These are phyloP conservation scores for Zea luxurians DNA, from an alignment of 176 grass and related monocot species.

Conservation along the genomic window DNA sequence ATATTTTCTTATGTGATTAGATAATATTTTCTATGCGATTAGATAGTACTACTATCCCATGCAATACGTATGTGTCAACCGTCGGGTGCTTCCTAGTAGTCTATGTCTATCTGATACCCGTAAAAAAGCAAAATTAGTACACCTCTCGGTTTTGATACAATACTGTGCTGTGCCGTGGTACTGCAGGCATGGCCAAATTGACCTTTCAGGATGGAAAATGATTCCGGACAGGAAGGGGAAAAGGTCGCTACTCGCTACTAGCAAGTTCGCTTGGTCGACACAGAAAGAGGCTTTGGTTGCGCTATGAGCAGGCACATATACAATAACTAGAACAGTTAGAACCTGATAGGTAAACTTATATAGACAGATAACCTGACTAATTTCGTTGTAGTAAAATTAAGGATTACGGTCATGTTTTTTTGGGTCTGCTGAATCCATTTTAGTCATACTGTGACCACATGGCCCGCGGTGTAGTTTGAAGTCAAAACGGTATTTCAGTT, in stretches of 20 bases:
- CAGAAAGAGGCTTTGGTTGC: background rate
- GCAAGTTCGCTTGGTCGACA: constrained; percentile 7
- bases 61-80: constrained; percentile 42
- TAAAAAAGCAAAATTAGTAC: constrained; percentile 30
- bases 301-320: background rate
- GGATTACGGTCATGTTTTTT: background rate
- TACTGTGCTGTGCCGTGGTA: constrained; percentile 25
- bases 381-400: background rate
- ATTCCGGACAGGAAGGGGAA: background rate
- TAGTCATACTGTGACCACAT: background rate
- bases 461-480: background rate
- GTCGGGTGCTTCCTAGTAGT: constrained; percentile 1
- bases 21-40: background rate
- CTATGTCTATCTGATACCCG: background rate
- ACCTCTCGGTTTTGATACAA: constrained; percentile 44
- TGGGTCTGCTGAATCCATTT: constrained; percentile 24
- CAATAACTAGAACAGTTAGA: background rate
- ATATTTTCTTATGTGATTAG: background rate
- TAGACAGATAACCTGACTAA: no score
- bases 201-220: no score
- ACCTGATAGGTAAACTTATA: background rate
- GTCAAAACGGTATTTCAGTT: background rate
- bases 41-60: background rate
- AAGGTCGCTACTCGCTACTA: background rate
- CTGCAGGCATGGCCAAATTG: background rate